Conservation (phyloP, 169 alveolate species). For the Blepharisma undulans region DNA sequence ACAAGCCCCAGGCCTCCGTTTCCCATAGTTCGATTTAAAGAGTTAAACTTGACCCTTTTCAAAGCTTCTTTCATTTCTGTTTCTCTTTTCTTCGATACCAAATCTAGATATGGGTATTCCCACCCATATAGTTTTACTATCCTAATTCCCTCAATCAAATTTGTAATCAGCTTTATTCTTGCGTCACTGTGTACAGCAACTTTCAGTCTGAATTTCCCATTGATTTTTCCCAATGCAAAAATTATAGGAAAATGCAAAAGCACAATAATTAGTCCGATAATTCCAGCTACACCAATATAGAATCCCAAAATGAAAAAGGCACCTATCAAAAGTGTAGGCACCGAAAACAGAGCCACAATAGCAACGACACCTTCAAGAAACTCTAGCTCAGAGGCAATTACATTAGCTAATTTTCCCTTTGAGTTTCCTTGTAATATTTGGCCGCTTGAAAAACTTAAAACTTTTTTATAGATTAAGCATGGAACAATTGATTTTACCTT, state of each 20-base stretch:
- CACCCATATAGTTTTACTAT: slow-evolving; percentile 32
- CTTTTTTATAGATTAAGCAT: not conserved
- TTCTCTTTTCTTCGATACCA: not conserved
- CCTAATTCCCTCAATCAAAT: slow-evolving; percentile 28
- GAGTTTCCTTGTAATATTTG: not conserved
- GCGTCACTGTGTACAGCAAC: not conserved
- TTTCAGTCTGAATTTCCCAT: not conserved
- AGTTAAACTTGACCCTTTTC: not conserved
- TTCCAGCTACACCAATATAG: not conserved
- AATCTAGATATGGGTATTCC: slow-evolving; percentile 31
- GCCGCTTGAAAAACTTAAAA: not conserved
- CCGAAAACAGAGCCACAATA: not conserved
- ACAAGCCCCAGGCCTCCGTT: slow-evolving; percentile 4
- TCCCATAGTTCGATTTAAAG: not conserved
- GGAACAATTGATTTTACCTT: not conserved
- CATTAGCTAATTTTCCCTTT: not conserved
- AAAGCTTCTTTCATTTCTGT: not conserved
- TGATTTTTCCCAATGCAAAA: not conserved
- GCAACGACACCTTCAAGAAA: not conserved
- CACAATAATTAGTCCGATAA: not conserved
- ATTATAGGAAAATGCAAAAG: slow-evolving; percentile 19
- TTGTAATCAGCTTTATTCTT: slow-evolving; percentile 13
- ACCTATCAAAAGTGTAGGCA: not conserved
- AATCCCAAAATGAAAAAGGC: not conserved
- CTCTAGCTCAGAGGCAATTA: slow-evolving; percentile 5